These are phyloP conservation scores for Isoetes taiwanensis DNA, from an alignment of 75 land plant species.

Conservation along the genomic window DNA sequence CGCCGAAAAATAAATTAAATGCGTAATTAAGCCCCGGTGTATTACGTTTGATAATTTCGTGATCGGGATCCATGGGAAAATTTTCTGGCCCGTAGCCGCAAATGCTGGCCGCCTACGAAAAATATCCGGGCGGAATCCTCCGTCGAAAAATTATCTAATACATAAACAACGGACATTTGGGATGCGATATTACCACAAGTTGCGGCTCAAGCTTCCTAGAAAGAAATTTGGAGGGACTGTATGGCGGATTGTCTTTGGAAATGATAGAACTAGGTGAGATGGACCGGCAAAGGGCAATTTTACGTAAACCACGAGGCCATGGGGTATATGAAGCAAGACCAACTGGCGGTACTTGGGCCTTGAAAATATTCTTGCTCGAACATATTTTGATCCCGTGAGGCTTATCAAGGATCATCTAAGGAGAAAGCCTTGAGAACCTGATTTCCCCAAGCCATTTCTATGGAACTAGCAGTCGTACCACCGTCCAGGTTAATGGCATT, in stretches of 20 bases:
- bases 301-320: constrained; percentile 95
- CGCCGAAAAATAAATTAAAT: too few species aligned
- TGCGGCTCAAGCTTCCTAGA: constrained; percentile 87
- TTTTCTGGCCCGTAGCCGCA: too few species aligned
- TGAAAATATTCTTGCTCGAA: constrained; percentile 88
- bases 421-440: too few species aligned
- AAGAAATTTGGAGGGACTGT: constrained; percentile 92
- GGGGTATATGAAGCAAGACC: constrained; percentile 99
- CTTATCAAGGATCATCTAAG: constrained; percentile 85
- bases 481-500: constrained; percentile 95
- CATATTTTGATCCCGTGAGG: constrained; percentile 97
- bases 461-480: constrained; percentile 88
- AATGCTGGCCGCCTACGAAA: too few species aligned
- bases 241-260: constrained; percentile 93
- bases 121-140: too few species aligned
- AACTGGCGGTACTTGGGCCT: constrained; percentile 88
- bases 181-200: constrained; percentile 93
- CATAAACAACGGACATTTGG: constrained; percentile 92
- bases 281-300: constrained; percentile 94
- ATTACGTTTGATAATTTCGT: too few species aligned
- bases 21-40: too few species aligned
- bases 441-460: constrained; percentile 82
- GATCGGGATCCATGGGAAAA: too few species aligned
- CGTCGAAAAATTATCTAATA: too few species aligned
- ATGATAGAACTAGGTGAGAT: constrained; percentile 97